These are phyloP conservation scores for Puccinia coronata DNA, from an alignment of 1,284 basidiomycete species.

Conservation along the genomic window DNA sequence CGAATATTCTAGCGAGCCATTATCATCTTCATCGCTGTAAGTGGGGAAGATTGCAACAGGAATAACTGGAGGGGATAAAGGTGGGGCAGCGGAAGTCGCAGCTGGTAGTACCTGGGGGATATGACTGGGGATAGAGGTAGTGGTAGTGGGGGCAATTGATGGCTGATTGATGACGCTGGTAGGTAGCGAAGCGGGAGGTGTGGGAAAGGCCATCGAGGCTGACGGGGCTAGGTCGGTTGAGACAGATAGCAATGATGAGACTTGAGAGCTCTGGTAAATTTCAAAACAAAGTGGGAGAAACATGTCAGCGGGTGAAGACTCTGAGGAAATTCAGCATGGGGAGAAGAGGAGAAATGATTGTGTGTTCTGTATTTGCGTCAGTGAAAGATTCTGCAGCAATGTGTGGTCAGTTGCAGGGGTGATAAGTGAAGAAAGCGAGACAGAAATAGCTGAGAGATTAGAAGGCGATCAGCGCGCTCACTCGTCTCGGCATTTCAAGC, in stretches of 20 bases:
- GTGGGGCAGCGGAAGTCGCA: conserved; percentile 14
- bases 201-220: not conserved
- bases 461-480: not conserved
- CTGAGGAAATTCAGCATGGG: not conserved
- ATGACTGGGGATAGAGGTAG: conserved; percentile 18
- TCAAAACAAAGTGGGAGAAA: not conserved
- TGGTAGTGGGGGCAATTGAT: not conserved
- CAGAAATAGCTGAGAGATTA: not conserved
- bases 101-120: not conserved
- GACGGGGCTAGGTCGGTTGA: not conserved
- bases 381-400: too few species aligned
- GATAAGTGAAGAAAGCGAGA: not conserved
- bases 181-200: not conserved
- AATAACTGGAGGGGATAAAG: conserved; percentile 25
- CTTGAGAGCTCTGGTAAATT: conserved; percentile 15
- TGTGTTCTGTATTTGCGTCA: too few species aligned
- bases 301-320: not conserved
- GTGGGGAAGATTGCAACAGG: conserved; percentile 45
- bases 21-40: conserved; percentile 44
- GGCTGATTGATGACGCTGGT: not conserved
- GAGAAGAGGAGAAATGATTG: too few species aligned
- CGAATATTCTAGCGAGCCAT: conserved; percentile 26
- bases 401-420: too few species aligned
- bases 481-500: not conserved
- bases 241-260: conserved; percentile 9